Evolutionary conservation across 495 filamentous ascomycete species (phyloP), one percentile per base, ranked within the genome.

Genomic region (Penicillium riverlandense): DNA sequence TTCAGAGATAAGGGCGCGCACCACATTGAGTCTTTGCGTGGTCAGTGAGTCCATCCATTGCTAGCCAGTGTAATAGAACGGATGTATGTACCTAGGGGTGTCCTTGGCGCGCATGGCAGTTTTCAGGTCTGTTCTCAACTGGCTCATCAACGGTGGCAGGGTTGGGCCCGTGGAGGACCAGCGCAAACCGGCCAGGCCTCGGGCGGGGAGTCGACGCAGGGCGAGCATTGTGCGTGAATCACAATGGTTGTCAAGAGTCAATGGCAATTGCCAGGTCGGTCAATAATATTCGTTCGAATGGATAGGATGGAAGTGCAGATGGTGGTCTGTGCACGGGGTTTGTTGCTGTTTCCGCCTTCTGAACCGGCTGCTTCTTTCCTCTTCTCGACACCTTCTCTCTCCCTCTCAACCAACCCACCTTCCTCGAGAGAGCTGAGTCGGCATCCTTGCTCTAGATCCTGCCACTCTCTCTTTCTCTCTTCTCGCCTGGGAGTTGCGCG

Each of bases 101-200:
- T 84, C 77, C 58, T 82, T 83, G 1, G 72, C 72, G 54, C 74
- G 65, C 76, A 84, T 77, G 12, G 80, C 80, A 30, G 51, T 69
- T 58, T 83, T 83, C 16, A 84, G 61, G 55, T 83, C 80, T 37
- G 62, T 51, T 33, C 77, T 70, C 36, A 84, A 50, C 41, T 73
- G 77, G 35, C 57, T 57, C 57, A 78, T 65, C 53, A 78, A 48
- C 7, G 71, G 68, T 33, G 74, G 72, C 43, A 59, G 31, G 47
- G 59, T 41, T 51, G 72, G 54, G 59, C 58, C 47, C 40, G 65
- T 47, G 30, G 70, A 62, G 27, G 70, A 72, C 63, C 67, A 69
- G 47, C 67, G 61, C 29, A 66, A 53, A 40, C 58, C 58, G 32
- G 63, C 34, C 32, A 48, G 50, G 35, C 63, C 16, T 27, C 59